Conservation (phyloP, 371 early-diverging fungal genomes). For the Mucor lusitanicus region DNA sequence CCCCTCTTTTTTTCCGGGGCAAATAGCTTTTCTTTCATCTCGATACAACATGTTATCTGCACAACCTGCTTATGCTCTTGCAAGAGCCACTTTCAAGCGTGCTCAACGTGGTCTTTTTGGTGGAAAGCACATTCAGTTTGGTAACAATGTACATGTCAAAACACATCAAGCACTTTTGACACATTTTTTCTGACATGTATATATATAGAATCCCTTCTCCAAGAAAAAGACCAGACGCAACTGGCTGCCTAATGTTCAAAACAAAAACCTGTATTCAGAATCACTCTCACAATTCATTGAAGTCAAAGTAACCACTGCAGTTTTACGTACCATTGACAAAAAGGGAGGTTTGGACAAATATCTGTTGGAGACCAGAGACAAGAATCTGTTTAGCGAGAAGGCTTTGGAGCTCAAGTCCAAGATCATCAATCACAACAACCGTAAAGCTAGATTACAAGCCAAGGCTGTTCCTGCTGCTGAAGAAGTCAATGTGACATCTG, state of each 20-base stretch:
- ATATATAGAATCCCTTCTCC: slow-evolving; percentile 71
- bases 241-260: slow-evolving; percentile 84
- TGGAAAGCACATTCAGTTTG: slow-evolving; percentile 74
- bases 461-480: not conserved
- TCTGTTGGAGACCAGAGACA: slow-evolving; percentile 69
- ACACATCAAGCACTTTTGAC: not conserved
- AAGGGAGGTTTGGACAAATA: slow-evolving; percentile 87
- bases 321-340: slow-evolving; percentile 81
- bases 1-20: slow-evolving; percentile 10
- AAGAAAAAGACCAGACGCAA: slow-evolving; percentile 80
- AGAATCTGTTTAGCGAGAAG: slow-evolving; percentile 59
- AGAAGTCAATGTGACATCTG: not conserved
- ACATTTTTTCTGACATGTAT: slow-evolving; percentile 7
- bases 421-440: slow-evolving; percentile 14
- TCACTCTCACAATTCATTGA: slow-evolving; percentile 58
- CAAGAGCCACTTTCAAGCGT: slow-evolving; percentile 64
- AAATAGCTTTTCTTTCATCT: slow-evolving; percentile 3
- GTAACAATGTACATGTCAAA: slow-evolving; percentile 65
- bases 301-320: slow-evolving; percentile 71
- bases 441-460: slow-evolving; percentile 7
- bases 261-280: slow-evolving; percentile 70
- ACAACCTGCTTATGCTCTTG: slow-evolving; percentile 50
- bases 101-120: slow-evolving; percentile 67
- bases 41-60: slow-evolving; percentile 40
- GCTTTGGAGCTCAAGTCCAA: slow-evolving; percentile 39